Conservation (phyloP, 2,329 filamentous ascomycete species). For the Aspergillus clavatus region DNA sequence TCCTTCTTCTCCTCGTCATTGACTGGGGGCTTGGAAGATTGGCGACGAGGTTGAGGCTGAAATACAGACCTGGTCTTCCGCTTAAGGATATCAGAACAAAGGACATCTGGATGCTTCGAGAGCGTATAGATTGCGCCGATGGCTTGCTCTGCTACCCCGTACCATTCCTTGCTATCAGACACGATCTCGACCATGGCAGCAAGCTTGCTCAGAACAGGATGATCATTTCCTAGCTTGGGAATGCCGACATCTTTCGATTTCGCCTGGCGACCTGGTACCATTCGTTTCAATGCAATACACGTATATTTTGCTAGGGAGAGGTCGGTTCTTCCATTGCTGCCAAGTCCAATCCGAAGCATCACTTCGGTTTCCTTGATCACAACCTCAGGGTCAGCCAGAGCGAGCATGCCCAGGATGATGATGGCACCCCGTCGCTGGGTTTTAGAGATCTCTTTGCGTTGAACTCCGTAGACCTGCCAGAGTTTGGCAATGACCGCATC, state of each 20-base stretch:
- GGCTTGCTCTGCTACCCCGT: conserved; percentile 88
- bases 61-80: conserved; percentile 83
- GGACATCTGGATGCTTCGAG: conserved; percentile 85
- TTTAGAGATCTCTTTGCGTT: conserved; percentile 86
- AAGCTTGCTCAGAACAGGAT: conserved; percentile 75
- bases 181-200: conserved; percentile 80
- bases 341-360: conserved; percentile 85
- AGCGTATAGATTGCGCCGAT: conserved; percentile 92
- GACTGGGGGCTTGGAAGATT: conserved; percentile 23
- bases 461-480: conserved; percentile 96
- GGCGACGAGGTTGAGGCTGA: conserved; percentile 38
- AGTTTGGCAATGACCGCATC: conserved; percentile 84
- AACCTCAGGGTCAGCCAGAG: conserved; percentile 85
- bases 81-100: conserved; percentile 86
- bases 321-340: conserved; percentile 72
- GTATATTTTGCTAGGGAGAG: conserved; percentile 90
- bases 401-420: conserved; percentile 94
- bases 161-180: conserved; percentile 92
- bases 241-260: conserved; percentile 62
- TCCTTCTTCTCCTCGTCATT: conserved; percentile 31
- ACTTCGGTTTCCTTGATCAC: conserved; percentile 92
- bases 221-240: conserved; percentile 82
- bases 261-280: conserved; percentile 79
- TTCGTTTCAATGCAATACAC: conserved; percentile 84
- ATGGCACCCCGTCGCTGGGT: conserved; percentile 89